Conservation (phyloP, 345 rosid genomes). For the Camelina hispida region DNA sequence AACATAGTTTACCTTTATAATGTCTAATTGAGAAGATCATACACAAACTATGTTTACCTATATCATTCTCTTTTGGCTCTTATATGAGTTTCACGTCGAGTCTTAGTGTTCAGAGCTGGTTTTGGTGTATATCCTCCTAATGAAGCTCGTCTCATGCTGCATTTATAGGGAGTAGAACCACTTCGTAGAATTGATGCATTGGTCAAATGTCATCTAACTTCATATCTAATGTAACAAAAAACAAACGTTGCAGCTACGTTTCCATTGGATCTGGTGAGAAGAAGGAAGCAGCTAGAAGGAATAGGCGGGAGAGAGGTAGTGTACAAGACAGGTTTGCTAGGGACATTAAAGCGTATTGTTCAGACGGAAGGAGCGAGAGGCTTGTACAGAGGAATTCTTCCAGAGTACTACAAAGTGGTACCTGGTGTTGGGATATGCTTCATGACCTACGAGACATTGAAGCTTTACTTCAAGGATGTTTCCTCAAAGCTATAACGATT, state of each 20-base stretch:
- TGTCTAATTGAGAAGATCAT: background rate
- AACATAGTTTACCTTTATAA: background rate
- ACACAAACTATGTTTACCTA: background rate
- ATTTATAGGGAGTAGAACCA: background rate
- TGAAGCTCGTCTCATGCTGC: slow-evolving; percentile 13
- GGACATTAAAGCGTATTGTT: slow-evolving; percentile 70
- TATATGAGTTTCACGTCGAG: background rate
- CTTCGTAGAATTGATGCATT: slow-evolving; percentile 5
- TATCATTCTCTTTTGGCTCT: background rate
- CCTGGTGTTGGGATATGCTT: slow-evolving; percentile 95
- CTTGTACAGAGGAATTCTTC: slow-evolving; percentile 85
- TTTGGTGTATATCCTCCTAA: slow-evolving; percentile 9
- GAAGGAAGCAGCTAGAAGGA: slow-evolving; percentile 93
- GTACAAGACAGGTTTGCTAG: slow-evolving; percentile 72
- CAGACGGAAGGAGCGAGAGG: slow-evolving; percentile 73
- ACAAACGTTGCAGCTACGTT: slow-evolving; percentile 70
- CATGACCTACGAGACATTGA: slow-evolving; percentile 91
- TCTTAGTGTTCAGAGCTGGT: background rate
- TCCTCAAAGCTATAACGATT: slow-evolving; percentile 44
- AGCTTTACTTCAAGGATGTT: slow-evolving; percentile 62
- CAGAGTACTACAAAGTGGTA: slow-evolving; percentile 93
- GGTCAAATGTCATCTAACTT: background rate
- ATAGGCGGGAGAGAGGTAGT: slow-evolving; percentile 77
- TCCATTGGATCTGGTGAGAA: slow-evolving; percentile 92
- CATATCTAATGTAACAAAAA: background rate